phyloP scores from a whole-genome alignment of 1,139 yeast genomes.

The Protomyces inouyei region DNA sequence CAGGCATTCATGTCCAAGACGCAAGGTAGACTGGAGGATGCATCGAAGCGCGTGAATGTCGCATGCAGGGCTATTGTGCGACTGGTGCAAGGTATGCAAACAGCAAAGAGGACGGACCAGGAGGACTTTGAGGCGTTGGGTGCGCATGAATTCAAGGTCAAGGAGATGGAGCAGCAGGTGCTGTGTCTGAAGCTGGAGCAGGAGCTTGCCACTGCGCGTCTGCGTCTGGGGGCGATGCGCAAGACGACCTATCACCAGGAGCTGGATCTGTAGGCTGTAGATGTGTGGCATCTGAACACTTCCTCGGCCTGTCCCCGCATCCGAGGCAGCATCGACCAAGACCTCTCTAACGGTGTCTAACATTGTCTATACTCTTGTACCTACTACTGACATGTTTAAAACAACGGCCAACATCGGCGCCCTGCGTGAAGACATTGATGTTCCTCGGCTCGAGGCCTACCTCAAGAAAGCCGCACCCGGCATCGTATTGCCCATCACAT shows the following conservation, averaged over 20 bases:
- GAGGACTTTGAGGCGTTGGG: constrained; percentile 66
- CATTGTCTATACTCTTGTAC: not conserved
- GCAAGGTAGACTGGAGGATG: constrained; percentile 67
- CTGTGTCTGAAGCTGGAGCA: constrained; percentile 80
- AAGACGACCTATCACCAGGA: constrained; percentile 44
- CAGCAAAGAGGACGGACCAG: constrained; percentile 41
- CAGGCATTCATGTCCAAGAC: constrained; percentile 72
- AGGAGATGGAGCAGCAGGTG: constrained; percentile 92
- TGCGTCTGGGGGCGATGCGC: constrained; percentile 78
- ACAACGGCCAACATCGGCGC: constrained; percentile 22
- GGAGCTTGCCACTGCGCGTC: constrained; percentile 64
- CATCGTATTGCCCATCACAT: constrained; percentile 8
- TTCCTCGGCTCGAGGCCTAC: constrained; percentile 3
- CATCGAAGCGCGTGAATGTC: constrained; percentile 62
- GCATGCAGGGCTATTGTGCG: constrained; percentile 71
- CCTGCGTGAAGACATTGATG: constrained; percentile 15
- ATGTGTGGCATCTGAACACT: not conserved
- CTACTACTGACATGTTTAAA: constrained; percentile 1
- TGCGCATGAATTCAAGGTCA: constrained; percentile 76
- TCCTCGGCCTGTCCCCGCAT: too few species aligned
- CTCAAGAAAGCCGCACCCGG: constrained; percentile 7
- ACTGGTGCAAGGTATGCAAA: constrained; percentile 58
- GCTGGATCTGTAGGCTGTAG: not conserved
- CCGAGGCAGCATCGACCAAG: too few species aligned
- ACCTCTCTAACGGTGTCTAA: too few species aligned